phyloP scores from a whole-genome alignment of 2,329 filamentous ascomycete genomes.

The Neonectria magnoliae region DNA sequence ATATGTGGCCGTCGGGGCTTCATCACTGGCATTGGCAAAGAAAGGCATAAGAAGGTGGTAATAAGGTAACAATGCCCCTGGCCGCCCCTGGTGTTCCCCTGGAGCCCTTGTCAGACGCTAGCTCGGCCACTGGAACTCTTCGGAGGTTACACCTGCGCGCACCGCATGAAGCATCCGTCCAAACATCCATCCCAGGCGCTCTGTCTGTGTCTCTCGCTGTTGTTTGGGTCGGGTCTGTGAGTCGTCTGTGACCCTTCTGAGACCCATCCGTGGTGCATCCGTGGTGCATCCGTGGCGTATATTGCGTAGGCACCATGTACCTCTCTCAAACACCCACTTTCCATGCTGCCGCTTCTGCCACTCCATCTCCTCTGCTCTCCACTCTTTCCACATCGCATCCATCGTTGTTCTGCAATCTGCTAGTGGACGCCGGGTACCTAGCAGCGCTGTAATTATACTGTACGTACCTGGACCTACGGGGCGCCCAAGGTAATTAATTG shows the following conservation, averaged over 20 bases:
- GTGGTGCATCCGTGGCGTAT: neutral
- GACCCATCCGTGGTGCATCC: conserved; percentile 16
- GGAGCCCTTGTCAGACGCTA: conserved; percentile 14
- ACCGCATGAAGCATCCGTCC: neutral
- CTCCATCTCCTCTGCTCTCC: conserved; percentile 24
- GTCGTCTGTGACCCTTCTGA: conserved; percentile 18
- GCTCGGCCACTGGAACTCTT: conserved; percentile 8
- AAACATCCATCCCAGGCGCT: neutral
- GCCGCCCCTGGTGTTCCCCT: conserved; percentile 1
- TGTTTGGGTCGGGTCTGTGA: conserved; percentile 3
- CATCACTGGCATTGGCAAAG: neutral
- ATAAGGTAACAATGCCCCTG: conserved; percentile 14
- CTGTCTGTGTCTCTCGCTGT: too few species aligned
- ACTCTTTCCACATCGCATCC: conserved; percentile 36
- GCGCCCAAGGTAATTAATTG: conserved; percentile 38
- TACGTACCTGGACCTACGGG: neutral
- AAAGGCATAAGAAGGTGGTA: conserved; percentile 15
- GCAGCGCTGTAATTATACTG: conserved; percentile 24
- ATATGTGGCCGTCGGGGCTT: neutral
- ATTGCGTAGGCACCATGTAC: too few species aligned
- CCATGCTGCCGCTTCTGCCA: neutral
- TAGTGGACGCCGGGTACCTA: neutral
- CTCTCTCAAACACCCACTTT: conserved; percentile 5
- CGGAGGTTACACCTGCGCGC: conserved; percentile 17
- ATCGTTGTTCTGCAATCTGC: conserved; percentile 30